Evolutionary conservation across 2,329 filamentous ascomycete genomes (phyloP), one percentile per base, ranked within the genome.

Genomic region (Aspergillus latus): DNA sequence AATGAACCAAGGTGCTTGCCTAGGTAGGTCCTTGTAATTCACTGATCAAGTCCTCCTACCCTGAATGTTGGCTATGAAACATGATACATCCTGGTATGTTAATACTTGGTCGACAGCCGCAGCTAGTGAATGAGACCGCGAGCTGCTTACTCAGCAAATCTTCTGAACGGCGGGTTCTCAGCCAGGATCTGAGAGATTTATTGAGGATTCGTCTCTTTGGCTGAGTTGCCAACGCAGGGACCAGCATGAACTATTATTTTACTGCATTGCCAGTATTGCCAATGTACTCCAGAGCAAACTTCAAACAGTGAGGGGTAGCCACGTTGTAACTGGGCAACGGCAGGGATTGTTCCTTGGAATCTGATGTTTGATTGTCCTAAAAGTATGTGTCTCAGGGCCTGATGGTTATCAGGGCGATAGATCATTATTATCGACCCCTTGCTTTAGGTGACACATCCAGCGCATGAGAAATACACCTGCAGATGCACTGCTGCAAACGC

Each of bases 331-430:
- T 48, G 36, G 52, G 52, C 52, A 54, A 54, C 52, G 9, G 48
- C 52, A 54, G 52, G 52, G 45, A 42, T 54, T 28, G 32, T 52
- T 52, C 42, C 42, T 46, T 52, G 50, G 50, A 52, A 39, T 46
- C 32, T 26, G 15, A 43, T 43, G 49, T 52, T 45, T 47, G 43
- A 52, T n/a, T 37, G 15, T 8, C 30, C 8, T 26, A 28, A 52
- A 52, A n/a, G 21, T 52, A 52, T 44, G 29, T 44, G 29, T 52
- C 29, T 32, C 15, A 30, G 28, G 39, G 13, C 8, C n/a, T 32
- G 11, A 34, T 16, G 28, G n/a, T 34, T 34, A 50, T 43, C 48
- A 42, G n/a, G 34, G 16, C 42, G 36, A 50, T 50, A 15, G 44
- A 47, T 47, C 44, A 47, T 5, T 37, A 5, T 39, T 15, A 49